Evolutionary conservation across 1,284 basidiomycete genomes (phyloP).

Genomic region (Anthracocystis setariae): DNA sequence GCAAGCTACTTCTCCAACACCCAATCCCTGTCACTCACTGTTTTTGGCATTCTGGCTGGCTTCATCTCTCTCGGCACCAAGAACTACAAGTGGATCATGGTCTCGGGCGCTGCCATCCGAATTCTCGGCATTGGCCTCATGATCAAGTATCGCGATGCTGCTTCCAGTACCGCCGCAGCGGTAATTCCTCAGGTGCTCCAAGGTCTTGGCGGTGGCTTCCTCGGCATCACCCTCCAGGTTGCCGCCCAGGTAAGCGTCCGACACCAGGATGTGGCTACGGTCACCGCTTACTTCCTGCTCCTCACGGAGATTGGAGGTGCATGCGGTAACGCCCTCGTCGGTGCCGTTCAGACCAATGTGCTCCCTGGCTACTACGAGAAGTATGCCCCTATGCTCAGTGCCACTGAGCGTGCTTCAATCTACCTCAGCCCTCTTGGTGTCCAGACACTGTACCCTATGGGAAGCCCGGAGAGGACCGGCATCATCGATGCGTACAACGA

Average conservation of each 20-base stretch:
- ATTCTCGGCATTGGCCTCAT: slow-evolving; percentile 64
- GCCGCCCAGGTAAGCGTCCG: slow-evolving; percentile 64
- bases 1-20: slow-evolving; percentile 62
- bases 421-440: slow-evolving; percentile 25
- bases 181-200: slow-evolving; percentile 65
- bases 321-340: slow-evolving; percentile 59
- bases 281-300: slow-evolving; percentile 65
- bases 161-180: slow-evolving; percentile 57
- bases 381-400: slow-evolving; percentile 45
- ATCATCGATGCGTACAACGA: slow-evolving; percentile 61
- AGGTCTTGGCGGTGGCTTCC: slow-evolving; percentile 64
- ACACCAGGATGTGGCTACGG: slow-evolving; percentile 66
- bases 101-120: slow-evolving; percentile 57
- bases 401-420: slow-evolving; percentile 20
- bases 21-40: slow-evolving; percentile 58
- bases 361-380: slow-evolving; percentile 45
- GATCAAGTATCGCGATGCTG: slow-evolving; percentile 59
- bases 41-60: slow-evolving; percentile 64
- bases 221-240: slow-evolving; percentile 62
- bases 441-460: slow-evolving; percentile 41
- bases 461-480: slow-evolving; percentile 42
- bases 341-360: slow-evolving; percentile 54
- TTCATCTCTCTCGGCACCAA: slow-evolving; percentile 54
- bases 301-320: slow-evolving; percentile 63
- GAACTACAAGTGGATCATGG: slow-evolving; percentile 63